Evolutionary conservation across 202 grass and related monocot genomes (phyloP).

Genomic region (Musa balbisiana): DNA sequence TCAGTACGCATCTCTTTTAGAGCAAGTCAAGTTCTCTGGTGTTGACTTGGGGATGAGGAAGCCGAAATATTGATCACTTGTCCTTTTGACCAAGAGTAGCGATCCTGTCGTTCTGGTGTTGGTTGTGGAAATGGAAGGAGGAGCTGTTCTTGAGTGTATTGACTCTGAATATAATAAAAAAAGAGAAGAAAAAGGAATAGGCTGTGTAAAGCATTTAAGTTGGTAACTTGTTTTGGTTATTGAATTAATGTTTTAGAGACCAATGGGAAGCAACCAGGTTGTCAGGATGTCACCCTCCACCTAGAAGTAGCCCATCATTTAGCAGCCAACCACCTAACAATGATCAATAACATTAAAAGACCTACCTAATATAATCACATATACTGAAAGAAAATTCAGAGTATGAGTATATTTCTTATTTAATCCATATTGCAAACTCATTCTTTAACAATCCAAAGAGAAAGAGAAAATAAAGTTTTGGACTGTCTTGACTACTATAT

Average conservation of each 20-base stretch:
- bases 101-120: not conserved
- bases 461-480: not conserved
- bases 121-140: not conserved
- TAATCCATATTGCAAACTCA: not conserved
- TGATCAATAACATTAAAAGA: not conserved
- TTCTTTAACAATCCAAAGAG: not conserved
- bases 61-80: not conserved
- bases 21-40: not conserved
- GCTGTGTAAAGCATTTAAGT: not conserved
- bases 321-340: not conserved
- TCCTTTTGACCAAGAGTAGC: not conserved
- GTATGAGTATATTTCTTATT: not conserved
- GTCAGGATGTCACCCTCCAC: too few relatives aligned
- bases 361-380: not conserved
- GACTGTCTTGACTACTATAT: not conserved
- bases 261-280: too few relatives aligned
- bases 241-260: not conserved
- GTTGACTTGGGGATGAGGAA: not conserved
- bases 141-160: not conserved
- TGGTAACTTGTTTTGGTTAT: conserved; percentile 1
- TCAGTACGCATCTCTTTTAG: not conserved
- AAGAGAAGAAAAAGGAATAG: not conserved
- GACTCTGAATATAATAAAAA: not conserved
- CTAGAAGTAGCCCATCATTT: not conserved
- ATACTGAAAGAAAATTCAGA: not conserved